Evolutionary conservation across 495 filamentous ascomycete species (phyloP).

Genomic region (Penicillium bovifimosum): DNA sequence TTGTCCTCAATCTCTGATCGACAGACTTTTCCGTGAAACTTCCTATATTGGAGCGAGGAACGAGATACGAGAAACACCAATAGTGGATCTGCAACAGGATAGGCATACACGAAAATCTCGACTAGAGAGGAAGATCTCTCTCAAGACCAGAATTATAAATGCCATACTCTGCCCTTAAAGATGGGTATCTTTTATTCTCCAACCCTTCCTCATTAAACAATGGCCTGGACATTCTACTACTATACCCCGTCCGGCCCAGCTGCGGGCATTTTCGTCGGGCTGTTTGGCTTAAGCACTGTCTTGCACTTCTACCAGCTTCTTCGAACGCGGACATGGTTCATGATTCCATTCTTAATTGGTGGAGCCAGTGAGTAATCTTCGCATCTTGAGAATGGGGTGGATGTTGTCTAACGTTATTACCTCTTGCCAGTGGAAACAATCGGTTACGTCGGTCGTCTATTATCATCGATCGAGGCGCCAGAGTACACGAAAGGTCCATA

Average conservation of each 20-base stretch:
- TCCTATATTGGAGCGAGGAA: background rate
- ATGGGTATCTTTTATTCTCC: background rate
- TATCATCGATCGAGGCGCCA: conserved; percentile 27
- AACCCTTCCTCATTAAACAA: background rate
- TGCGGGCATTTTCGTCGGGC: conserved; percentile 44
- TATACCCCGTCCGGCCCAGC: conserved; percentile 48
- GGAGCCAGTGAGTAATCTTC: conserved; percentile 40
- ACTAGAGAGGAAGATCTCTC: background rate
- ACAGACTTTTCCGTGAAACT: background rate
- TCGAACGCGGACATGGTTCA: conserved; percentile 46
- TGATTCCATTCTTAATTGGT: conserved; percentile 52
- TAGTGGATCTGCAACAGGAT: background rate
- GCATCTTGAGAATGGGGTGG: too few relatives aligned
- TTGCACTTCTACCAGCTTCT: conserved; percentile 43
- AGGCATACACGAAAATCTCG: background rate
- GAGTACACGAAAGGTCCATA: conserved; percentile 37
- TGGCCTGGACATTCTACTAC: conserved; percentile 28
- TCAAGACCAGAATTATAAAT: background rate
- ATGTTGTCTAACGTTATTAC: background rate
- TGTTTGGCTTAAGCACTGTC: conserved; percentile 41
- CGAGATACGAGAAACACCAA: conserved; percentile 8
- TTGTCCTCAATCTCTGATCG: too few relatives aligned
- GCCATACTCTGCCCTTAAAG: background rate
- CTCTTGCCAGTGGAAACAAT: conserved; percentile 30
- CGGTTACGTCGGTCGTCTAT: conserved; percentile 35